phyloP scores from a whole-genome alignment of 257 asterid genomes.

The Penstemon eatonii region DNA sequence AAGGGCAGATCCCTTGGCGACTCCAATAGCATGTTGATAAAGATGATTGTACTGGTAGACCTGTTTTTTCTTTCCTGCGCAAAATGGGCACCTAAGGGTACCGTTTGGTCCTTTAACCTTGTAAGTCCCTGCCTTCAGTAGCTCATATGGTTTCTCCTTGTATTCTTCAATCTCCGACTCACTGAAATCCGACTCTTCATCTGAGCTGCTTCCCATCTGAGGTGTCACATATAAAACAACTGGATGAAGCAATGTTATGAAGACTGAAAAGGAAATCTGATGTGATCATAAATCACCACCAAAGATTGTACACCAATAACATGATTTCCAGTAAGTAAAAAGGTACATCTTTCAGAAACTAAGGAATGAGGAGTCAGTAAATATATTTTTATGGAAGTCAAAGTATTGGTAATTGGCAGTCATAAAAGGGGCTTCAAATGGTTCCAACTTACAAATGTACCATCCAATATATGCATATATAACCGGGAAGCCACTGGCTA shows the following conservation, averaged over 20 bases:
- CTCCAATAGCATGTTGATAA: constrained; percentile 80
- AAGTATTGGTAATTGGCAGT: not conserved
- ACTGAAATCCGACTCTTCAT: constrained; percentile 75
- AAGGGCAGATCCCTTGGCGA: constrained; percentile 66
- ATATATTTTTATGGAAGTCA: not conserved
- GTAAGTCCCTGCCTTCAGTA: constrained; percentile 60
- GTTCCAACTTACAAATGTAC: not conserved
- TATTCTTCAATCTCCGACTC: constrained; percentile 83
- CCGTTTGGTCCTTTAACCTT: constrained; percentile 83
- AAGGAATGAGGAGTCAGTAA: constrained; percentile 9
- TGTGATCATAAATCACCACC: constrained; percentile 19
- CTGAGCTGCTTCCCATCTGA: constrained; percentile 82
- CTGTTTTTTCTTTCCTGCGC: constrained; percentile 94
- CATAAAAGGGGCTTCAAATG: not conserved
- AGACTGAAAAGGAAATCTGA: not conserved
- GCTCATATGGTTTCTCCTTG: constrained; percentile 72
- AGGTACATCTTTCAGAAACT: not conserved
- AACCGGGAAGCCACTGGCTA: too few species aligned
- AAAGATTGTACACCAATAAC: not conserved
- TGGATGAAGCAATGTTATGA: not conserved
- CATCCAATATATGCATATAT: not conserved
- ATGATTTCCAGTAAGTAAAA: constrained; percentile 5
- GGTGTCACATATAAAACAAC: not conserved
- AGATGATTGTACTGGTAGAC: constrained; percentile 87
- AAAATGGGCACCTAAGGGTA: constrained; percentile 83